Evolutionary conservation across 805 yeast genomes (phyloP).

Genomic region (Maudiozyma barnettii): DNA sequence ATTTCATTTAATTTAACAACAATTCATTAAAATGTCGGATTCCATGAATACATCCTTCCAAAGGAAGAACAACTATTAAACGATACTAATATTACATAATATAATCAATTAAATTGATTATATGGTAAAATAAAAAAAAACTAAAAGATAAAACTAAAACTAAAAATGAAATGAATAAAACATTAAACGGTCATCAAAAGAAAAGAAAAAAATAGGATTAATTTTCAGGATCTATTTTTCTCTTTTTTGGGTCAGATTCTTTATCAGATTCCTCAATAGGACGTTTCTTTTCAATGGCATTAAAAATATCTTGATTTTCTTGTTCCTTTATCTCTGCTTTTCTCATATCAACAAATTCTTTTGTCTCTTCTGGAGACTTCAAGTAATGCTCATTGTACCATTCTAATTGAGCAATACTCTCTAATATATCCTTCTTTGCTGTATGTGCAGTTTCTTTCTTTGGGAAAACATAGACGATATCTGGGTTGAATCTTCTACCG

Average conservation of each 20-base stretch:
- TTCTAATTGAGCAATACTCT: constrained; percentile 72
- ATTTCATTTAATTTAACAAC: too few relatives aligned
- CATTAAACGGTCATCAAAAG: too few relatives aligned
- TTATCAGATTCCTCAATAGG: not conserved
- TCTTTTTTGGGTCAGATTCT: not conserved
- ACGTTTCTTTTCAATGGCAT: not conserved
- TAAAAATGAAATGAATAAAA: too few relatives aligned
- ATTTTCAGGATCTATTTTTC: not conserved
- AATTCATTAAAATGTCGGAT: too few relatives aligned
- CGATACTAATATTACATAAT: too few relatives aligned
- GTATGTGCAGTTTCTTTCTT: constrained; percentile 68
- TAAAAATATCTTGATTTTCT: not conserved
- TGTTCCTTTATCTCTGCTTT: not conserved
- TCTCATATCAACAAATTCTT: constrained; percentile 8
- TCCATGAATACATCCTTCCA: too few relatives aligned
- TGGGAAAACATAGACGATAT: constrained; percentile 47
- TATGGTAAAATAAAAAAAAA: too few relatives aligned
- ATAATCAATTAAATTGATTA: too few relatives aligned
- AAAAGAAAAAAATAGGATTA: not conserved
- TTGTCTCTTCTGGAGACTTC: constrained; percentile 13
- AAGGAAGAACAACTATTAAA: too few relatives aligned
- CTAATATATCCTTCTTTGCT: constrained; percentile 79
- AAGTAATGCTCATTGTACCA: constrained; percentile 70
- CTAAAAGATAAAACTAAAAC: too few relatives aligned
- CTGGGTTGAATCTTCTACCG: constrained; percentile 66